These are phyloP conservation scores for Collybia nuda DNA, from an alignment of 768 basidiomycete genomes.

Conservation along the genomic window DNA sequence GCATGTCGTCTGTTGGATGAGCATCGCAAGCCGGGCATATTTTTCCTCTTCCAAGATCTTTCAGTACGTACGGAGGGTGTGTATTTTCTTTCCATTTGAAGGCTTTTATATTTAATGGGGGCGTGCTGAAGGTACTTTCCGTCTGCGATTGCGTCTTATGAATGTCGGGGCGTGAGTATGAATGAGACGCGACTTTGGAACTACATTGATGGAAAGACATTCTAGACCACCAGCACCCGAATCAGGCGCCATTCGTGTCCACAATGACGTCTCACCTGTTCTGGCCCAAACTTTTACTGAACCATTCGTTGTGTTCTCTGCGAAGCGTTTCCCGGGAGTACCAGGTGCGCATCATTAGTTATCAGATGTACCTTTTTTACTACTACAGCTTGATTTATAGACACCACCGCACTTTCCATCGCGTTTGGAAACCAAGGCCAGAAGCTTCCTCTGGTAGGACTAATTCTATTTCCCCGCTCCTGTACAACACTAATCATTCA, in stretches of 20 bases:
- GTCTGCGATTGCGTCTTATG: slow-evolving; percentile 84
- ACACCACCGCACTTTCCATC: slow-evolving; percentile 87
- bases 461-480: slow-evolving; percentile 11
- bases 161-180: slow-evolving; percentile 85
- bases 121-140: slow-evolving; percentile 65
- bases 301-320: slow-evolving; percentile 84
- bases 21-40: slow-evolving; percentile 83
- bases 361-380: slow-evolving; percentile 6
- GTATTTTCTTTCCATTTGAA: slow-evolving; percentile 2
- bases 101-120: slow-evolving; percentile 6
- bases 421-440: slow-evolving; percentile 90
- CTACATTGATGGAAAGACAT: background rate
- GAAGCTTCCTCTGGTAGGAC: slow-evolving; percentile 78
- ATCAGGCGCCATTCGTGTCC: slow-evolving; percentile 60
- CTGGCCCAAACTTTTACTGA: slow-evolving; percentile 84
- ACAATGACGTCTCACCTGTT: slow-evolving; percentile 70
- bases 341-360: slow-evolving; percentile 57
- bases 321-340: slow-evolving; percentile 94
- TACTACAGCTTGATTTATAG: slow-evolving; percentile 33
- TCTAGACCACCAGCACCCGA: slow-evolving; percentile 73
- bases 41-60: slow-evolving; percentile 94
- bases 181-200: background rate
- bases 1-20: slow-evolving; percentile 85
- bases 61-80: slow-evolving; percentile 91
- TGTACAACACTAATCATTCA: slow-evolving; percentile 18